A percentile compares a stretch with the other conserved stretches of the same genome.
Conservation (phyloP, 2,329 filamentous ascomycete genomes). For the Aotearoamyces nothofagi region DNA sequence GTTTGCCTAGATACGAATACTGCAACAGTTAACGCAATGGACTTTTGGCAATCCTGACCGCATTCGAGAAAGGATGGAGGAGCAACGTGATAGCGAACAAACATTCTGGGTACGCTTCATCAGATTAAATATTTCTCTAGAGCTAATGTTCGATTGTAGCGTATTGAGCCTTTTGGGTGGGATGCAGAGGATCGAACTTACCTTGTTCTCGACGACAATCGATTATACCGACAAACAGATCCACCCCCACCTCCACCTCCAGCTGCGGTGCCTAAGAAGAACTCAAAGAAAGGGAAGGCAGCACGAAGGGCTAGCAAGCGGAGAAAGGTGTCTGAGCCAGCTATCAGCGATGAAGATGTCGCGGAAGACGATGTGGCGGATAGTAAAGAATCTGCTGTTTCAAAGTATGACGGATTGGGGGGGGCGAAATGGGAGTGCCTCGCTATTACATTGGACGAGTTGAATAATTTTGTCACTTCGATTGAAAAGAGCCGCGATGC, state of each 20-base stretch:
- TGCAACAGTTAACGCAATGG: conserved; percentile 85
- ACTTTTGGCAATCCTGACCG: conserved; percentile 76
- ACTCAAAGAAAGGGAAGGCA: conserved; percentile 48
- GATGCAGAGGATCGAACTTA: conserved; percentile 78
- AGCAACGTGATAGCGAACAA: conserved; percentile 69
- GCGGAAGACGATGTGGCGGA: conserved; percentile 24
- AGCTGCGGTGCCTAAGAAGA: conserved; percentile 46
- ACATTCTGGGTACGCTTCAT: conserved; percentile 56
- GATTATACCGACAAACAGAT: conserved; percentile 80
- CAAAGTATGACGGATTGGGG: conserved; percentile 49
- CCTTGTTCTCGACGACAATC: conserved; percentile 85
- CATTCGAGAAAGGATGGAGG: conserved; percentile 73
- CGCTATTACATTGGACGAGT: conserved; percentile 67
- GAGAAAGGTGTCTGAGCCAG: conserved; percentile 38
- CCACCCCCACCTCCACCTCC: conserved; percentile 42
- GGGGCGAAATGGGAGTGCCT: conserved; percentile 84
- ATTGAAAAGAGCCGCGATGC: conserved; percentile 65
- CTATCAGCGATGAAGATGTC: conserved; percentile 24
- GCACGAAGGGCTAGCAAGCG: conserved; percentile 57
- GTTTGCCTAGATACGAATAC: conserved; percentile 43
- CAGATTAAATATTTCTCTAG: background rate
- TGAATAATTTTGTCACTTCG: conserved; percentile 52
- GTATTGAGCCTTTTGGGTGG: conserved; percentile 76
- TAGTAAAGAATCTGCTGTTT: conserved; percentile 23
- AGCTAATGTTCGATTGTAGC: conserved; percentile 22